A percentile compares a stretch with the other conserved stretches of the same genome.
phyloP scores from a whole-genome alignment of 176 grass and related monocot species.

The Poa pratensis region DNA sequence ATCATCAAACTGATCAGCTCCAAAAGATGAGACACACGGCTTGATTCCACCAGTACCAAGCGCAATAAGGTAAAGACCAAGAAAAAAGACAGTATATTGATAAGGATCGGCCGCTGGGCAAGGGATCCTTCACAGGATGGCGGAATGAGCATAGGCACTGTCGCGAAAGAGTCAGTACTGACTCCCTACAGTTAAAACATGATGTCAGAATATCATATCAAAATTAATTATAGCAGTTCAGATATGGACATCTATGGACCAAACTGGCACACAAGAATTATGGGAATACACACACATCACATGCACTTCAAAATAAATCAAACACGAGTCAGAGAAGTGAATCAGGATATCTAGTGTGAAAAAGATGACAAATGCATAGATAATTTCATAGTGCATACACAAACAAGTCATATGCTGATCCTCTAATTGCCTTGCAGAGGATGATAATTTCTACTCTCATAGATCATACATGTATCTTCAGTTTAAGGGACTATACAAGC shows the following conservation, averaged over 20 bases:
- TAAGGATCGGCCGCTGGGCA: slow-evolving; percentile 68
- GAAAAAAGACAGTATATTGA: slow-evolving; percentile 81
- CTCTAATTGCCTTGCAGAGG: neutral
- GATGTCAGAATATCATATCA: slow-evolving; percentile 9
- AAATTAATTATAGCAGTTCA: slow-evolving; percentile 18
- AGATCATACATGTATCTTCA: neutral
- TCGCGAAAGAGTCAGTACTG: slow-evolving; percentile 76
- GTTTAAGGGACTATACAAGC: neutral
- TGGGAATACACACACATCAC: neutral
- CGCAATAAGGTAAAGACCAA: slow-evolving; percentile 87
- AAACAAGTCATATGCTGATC: neutral
- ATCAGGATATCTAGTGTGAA: slow-evolving; percentile 11
- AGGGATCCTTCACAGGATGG: slow-evolving; percentile 67
- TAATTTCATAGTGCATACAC: neutral
- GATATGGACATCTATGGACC: neutral
- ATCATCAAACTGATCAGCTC: slow-evolving; percentile 93
- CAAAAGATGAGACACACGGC: slow-evolving; percentile 88
- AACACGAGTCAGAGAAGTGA: neutral
- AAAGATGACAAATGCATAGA: neutral
- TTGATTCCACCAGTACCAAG: slow-evolving; percentile 92
- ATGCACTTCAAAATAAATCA: neutral
- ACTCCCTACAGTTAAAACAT: slow-evolving; percentile 62
- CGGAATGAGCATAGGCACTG: slow-evolving; percentile 72
- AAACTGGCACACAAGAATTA: neutral
- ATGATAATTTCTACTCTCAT: neutral